Base-by-base conservation (phyloP, 106 monocot species). In the Dendrobium officinale region DNA sequence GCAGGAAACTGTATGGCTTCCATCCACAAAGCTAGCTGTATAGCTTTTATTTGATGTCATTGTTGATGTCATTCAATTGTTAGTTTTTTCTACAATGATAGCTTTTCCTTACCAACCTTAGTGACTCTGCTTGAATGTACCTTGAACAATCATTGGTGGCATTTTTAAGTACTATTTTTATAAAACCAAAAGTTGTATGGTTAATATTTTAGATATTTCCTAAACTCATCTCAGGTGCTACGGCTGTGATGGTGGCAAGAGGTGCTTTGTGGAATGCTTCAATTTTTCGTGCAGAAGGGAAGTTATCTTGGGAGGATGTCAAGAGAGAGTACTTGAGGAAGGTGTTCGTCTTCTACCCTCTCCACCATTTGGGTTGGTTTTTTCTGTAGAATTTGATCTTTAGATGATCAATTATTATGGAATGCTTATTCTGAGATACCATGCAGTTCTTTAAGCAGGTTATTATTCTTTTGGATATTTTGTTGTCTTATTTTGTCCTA, bases 231-330 rank as follows among this genome's bases (percentile, higher is more conserved):
- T 61, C 61, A 97, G 97, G 97, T 84, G 95, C 98, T 27, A 73
- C 95, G 55, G 93, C 95, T 67, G 88, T 91, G 41, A 99, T 99
- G 98, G 95, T 92, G 37, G 98, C 89, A 43, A 95, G 98, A 93
- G 98, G 98, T 78, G 98, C 98, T 66, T 31, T 95, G 37, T 99
- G 98, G 98, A 99, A 95, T 93, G 91, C 95, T 79, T 99, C 98
- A 15, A 86, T 99, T 58, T 98, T 99, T 82, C 68, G 73, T 73
- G 73, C 95, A 45, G 82, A 86, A 73, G 92, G 89, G 48, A 91
- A 87, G 79, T 86, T 77, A 42, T 64, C 91, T 59, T 99, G 92
- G 98, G 95, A 90, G 82, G 92, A 90, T 84, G 85, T 95, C 37
- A 99, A 99, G 75, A 91, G 72, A 89, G 94, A 95, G 80, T 95